Evolutionary conservation across 176 grass and related monocot genomes (phyloP).

Genomic region (Thalia dealbata): DNA sequence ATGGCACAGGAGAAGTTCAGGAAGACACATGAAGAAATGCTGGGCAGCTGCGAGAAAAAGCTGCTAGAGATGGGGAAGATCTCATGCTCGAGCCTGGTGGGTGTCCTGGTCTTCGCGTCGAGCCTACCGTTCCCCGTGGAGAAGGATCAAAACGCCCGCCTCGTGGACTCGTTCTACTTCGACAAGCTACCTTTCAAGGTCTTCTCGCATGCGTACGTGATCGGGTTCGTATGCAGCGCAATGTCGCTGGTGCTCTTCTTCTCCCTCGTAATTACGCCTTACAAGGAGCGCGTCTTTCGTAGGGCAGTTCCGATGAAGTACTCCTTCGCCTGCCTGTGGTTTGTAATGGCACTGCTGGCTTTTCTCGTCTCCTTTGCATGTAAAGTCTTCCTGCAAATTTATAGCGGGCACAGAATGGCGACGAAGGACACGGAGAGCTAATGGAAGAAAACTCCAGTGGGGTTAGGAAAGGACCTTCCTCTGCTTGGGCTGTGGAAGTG

Average conservation of each 20-base stretch:
- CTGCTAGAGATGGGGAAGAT: conserved; percentile 26
- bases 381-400: conserved; percentile 26
- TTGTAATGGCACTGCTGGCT: conserved; percentile 14
- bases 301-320: conserved; percentile 16
- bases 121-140: conserved; percentile 34
- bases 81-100: conserved; percentile 23
- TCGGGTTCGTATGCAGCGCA: conserved; percentile 19
- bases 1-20: conserved; percentile 25
- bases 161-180: conserved; percentile 20
- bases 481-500: too few relatives aligned
- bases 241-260: conserved; percentile 23
- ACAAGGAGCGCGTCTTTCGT: conserved; percentile 25
- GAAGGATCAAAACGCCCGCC: neutral
- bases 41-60: neutral
- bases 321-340: conserved; percentile 14
- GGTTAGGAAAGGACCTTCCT: too few relatives aligned
- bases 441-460: too few relatives aligned
- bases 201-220: conserved; percentile 27
- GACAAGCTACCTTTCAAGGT: conserved; percentile 20
- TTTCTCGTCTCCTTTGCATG: conserved; percentile 16
- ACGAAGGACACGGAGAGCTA: too few relatives aligned
- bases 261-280: conserved; percentile 24
- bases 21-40: conserved; percentile 1
- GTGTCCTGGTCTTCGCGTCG: conserved; percentile 29
- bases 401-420: conserved; percentile 14